Conservation (phyloP, 805 yeast genomes). For the Candida adriatica region DNA sequence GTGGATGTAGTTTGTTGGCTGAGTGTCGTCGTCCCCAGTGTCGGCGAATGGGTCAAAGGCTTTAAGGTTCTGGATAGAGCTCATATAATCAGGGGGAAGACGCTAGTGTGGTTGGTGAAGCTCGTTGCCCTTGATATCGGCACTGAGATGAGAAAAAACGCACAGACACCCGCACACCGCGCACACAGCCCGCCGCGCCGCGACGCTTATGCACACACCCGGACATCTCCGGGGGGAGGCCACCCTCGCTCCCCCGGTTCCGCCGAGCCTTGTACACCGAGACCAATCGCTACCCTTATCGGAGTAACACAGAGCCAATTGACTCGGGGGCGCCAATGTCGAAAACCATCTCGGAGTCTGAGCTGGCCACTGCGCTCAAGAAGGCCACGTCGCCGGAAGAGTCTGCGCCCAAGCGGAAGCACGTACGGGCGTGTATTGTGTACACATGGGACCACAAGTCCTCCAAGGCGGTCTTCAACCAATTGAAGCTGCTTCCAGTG, state of each 20-base stretch:
- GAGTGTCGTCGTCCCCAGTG: slow-evolving; percentile 98
- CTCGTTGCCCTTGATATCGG: not conserved
- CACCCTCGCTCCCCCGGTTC: too few relatives aligned
- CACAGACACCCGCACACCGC: too few relatives aligned
- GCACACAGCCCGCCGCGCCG: too few relatives aligned
- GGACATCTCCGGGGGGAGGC: too few relatives aligned
- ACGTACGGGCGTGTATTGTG: slow-evolving; percentile 91
- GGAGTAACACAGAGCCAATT: too few relatives aligned
- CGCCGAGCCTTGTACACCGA: too few relatives aligned
- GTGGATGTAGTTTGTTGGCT: slow-evolving; percentile 92
- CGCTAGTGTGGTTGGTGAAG: not conserved
- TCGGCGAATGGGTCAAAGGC: slow-evolving; percentile 97
- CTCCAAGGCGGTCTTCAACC: slow-evolving; percentile 79
- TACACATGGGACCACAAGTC: slow-evolving; percentile 94
- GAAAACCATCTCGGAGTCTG: slow-evolving; percentile 28
- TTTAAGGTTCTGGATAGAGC: slow-evolving; percentile 88
- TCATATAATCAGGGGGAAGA: slow-evolving; percentile 35
- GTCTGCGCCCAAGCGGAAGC: slow-evolving; percentile 91
- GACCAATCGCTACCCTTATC: too few relatives aligned
- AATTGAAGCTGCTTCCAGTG: slow-evolving; percentile 70
- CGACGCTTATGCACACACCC: too few relatives aligned
- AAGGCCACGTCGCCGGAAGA: slow-evolving; percentile 87
- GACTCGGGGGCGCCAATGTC: too few relatives aligned
- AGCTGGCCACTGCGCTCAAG: slow-evolving; percentile 37
- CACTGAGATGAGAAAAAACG: too few relatives aligned